Evolutionary conservation across 768 basidiomycete species (phyloP).

Genomic region (Glaciozyma martinii): DNA sequence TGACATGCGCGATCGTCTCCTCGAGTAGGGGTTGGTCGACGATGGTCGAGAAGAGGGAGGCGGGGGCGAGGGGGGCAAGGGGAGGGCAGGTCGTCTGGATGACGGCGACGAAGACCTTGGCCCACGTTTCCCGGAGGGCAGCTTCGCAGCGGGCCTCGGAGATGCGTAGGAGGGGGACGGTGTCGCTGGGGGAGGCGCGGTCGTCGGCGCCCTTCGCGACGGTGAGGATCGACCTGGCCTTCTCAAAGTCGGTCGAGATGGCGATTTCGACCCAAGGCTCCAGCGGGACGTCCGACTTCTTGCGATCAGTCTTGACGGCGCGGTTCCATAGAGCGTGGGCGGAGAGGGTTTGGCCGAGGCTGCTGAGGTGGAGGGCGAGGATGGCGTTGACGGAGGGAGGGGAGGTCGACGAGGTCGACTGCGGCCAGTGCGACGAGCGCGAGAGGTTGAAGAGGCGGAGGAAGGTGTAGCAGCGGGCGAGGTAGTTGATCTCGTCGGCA

Average conservation of each 20-base stretch:
- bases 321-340: slow-evolving; percentile 19
- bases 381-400: slow-evolving; percentile 25
- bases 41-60: not conserved
- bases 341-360: slow-evolving; percentile 3
- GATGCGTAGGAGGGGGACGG: slow-evolving; percentile 23
- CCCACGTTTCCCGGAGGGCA: slow-evolving; percentile 15
- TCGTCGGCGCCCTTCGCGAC: slow-evolving; percentile 1
- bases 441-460: slow-evolving; percentile 25
- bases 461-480: slow-evolving; percentile 26
- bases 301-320: slow-evolving; percentile 8
- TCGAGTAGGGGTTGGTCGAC: not conserved
- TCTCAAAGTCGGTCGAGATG: slow-evolving; percentile 9
- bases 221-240: slow-evolving; percentile 1
- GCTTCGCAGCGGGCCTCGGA: slow-evolving; percentile 22
- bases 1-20: slow-evolving; percentile 10
- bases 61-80: not conserved
- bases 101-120: slow-evolving; percentile 15
- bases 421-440: slow-evolving; percentile 28
- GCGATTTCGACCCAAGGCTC: slow-evolving; percentile 21
- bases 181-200: slow-evolving; percentile 2
- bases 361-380: slow-evolving; percentile 17
- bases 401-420: slow-evolving; percentile 5
- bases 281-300: slow-evolving; percentile 19
- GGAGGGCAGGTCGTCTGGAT: slow-evolving; percentile 11
- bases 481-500: slow-evolving; percentile 4